These are phyloP conservation scores for Tricholoma sp. DNA, from an alignment of 768 basidiomycete genomes.

Conservation along the genomic window DNA sequence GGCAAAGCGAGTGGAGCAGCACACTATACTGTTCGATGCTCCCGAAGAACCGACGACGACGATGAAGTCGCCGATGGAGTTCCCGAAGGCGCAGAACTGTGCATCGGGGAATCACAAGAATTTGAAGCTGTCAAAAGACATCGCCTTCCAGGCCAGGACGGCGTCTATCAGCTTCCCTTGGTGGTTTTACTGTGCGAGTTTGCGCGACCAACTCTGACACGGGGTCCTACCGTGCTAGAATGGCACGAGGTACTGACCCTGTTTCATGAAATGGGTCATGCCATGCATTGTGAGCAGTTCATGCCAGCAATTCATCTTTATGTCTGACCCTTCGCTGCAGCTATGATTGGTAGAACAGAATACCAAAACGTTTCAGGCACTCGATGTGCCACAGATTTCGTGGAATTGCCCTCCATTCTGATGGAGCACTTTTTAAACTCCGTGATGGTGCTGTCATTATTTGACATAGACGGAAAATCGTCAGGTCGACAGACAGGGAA, in stretches of 20 bases:
- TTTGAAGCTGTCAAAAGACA: constrained; percentile 64
- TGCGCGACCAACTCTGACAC: constrained; percentile 49
- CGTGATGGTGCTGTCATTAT: constrained; percentile 74
- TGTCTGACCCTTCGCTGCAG: constrained; percentile 33
- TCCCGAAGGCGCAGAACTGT: constrained; percentile 32
- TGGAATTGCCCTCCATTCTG: constrained; percentile 94
- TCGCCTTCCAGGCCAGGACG: constrained; percentile 54
- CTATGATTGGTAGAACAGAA: constrained; percentile 96
- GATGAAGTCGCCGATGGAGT: constrained; percentile 65
- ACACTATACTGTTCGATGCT: constrained; percentile 97
- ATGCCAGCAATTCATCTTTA: neutral
- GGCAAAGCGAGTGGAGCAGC: constrained; percentile 92
- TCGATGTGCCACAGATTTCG: constrained; percentile 96
- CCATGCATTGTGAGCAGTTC: constrained; percentile 87
- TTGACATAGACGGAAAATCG: constrained; percentile 49
- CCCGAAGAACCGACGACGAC: constrained; percentile 87
- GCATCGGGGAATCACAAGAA: constrained; percentile 44
- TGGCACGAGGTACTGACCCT: constrained; percentile 95
- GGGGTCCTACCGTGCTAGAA: constrained; percentile 67
- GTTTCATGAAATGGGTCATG: constrained; percentile 99
- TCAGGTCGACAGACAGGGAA: constrained; percentile 47
- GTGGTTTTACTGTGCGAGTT: constrained; percentile 93
- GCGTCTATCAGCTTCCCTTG: constrained; percentile 82
- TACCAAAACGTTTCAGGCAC: constrained; percentile 98
- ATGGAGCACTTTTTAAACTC: constrained; percentile 98